These are phyloP conservation scores for Fusarium hostae DNA, from an alignment of 2,329 filamentous ascomycete species.

Conservation along the genomic window DNA sequence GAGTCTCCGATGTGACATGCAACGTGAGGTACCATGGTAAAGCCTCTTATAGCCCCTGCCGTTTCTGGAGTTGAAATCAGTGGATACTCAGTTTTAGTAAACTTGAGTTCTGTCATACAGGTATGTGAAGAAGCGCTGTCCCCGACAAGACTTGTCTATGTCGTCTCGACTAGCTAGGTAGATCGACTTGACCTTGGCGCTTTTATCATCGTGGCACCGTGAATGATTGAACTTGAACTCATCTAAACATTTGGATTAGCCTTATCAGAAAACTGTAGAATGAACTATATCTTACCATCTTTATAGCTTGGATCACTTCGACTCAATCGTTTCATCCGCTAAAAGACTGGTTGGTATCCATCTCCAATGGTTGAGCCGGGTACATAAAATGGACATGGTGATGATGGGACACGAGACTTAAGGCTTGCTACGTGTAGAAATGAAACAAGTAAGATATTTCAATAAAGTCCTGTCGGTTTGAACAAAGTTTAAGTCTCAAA, in stretches of 20 bases:
- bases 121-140: neutral
- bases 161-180: neutral
- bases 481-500: no score
- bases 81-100: no score
- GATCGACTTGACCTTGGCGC: neutral
- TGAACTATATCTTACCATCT: neutral
- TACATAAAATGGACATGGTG: no score
- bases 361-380: no score
- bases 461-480: no score
- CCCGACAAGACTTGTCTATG: neutral
- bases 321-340: neutral
- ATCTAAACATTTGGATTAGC: accelerated
- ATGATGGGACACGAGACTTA: no score
- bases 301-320: neutral
- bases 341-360: no score
- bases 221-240: neutral
- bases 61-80: neutral
- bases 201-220: neutral
- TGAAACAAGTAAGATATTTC: no score
- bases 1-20: neutral
- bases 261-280: accelerated
- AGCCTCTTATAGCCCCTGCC: neutral
- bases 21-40: neutral
- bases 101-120: neutral
- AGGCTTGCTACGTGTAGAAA: no score